These are phyloP conservation scores for Cryphonectria japonica DNA, from an alignment of 2,329 filamentous ascomycete species.

Conservation along the genomic window DNA sequence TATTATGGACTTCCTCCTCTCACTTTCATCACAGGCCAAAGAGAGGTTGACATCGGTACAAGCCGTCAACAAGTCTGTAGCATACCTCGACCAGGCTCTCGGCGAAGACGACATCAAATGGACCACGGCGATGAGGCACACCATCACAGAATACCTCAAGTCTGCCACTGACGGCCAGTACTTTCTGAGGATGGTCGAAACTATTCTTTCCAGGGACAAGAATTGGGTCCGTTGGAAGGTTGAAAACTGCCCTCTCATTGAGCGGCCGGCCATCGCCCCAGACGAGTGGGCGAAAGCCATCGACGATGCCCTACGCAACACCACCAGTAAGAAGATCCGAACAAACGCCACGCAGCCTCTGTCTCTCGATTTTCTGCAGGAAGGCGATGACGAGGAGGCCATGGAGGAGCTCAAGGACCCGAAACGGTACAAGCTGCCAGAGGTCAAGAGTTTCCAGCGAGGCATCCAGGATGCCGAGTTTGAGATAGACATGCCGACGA, in stretches of 20 bases:
- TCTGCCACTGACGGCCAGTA: constrained; percentile 83
- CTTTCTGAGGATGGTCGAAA: constrained; percentile 96
- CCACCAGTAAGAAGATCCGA: constrained; percentile 72
- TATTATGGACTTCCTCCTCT: constrained; percentile 92
- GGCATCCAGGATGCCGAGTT: constrained; percentile 81
- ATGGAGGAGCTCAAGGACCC: constrained; percentile 72
- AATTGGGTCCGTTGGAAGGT: constrained; percentile 99
- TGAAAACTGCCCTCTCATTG: constrained; percentile 87
- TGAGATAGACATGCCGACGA: constrained; percentile 80
- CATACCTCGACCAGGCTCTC: constrained; percentile 75
- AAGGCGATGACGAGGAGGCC: constrained; percentile 60
- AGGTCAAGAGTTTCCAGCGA: constrained; percentile 69
- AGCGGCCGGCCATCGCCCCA: constrained; percentile 71
- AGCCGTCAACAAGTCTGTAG: constrained; percentile 81
- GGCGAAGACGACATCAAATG: constrained; percentile 89
- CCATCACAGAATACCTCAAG: constrained; percentile 82
- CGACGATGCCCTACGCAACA: constrained; percentile 64
- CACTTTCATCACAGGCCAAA: constrained; percentile 80
- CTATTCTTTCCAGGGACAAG: constrained; percentile 91
- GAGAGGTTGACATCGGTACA: constrained; percentile 69
- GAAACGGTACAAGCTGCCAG: constrained; percentile 69
- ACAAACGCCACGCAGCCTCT: constrained; percentile 72
- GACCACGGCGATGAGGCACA: constrained; percentile 76
- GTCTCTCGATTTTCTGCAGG: constrained; percentile 77
- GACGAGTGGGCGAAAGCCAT: constrained; percentile 72